Evolutionary conservation across 1,139 yeast genomes (phyloP).

Genomic region (Hemisphaericaspora subhashii): DNA sequence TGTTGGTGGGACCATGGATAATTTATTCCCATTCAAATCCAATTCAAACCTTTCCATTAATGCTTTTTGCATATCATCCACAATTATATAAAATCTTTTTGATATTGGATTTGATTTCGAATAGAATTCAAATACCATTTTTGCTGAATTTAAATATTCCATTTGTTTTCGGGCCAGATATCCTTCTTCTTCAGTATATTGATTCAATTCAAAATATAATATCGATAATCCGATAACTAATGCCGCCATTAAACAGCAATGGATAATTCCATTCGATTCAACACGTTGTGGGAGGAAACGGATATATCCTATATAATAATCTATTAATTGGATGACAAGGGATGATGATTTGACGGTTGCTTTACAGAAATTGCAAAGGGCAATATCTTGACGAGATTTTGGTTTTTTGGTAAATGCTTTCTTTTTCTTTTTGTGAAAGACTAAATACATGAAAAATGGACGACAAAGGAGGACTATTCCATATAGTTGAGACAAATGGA

Average conservation of each 20-base stretch:
- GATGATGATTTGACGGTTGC: conserved; percentile 18
- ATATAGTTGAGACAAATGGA: conserved; percentile 41
- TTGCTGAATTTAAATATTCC: conserved; percentile 14
- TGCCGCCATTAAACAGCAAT: conserved; percentile 16
- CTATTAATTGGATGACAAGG: conserved; percentile 17
- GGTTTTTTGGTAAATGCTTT: conserved; percentile 6
- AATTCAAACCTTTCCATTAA: conserved; percentile 12
- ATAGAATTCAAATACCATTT: conserved; percentile 14
- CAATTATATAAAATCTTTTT: conserved; percentile 12
- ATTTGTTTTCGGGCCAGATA: conserved; percentile 10
- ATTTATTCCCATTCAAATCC: conserved; percentile 11
- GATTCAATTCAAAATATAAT: conserved; percentile 12
- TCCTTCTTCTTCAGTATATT: conserved; percentile 11
- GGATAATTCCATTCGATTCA: conserved; percentile 16
- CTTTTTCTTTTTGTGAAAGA: conserved; percentile 8
- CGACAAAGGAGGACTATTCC: conserved; percentile 41
- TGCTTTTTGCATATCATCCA: conserved; percentile 14
- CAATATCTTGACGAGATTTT: conserved; percentile 13
- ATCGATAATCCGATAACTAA: conserved; percentile 15
- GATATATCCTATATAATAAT: conserved; percentile 14
- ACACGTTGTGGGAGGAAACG: conserved; percentile 12
- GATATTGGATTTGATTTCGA: conserved; percentile 12
- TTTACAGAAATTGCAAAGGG: conserved; percentile 16
- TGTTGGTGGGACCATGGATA: background rate
- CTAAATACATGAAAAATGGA: conserved; percentile 40